Percentiles rank a stretch among this genome's conserved stretches.
These are phyloP conservation scores for Hondaea fermentalgiana DNA, from an alignment of 108 stramenopile genomes.

Conservation along the genomic window DNA sequence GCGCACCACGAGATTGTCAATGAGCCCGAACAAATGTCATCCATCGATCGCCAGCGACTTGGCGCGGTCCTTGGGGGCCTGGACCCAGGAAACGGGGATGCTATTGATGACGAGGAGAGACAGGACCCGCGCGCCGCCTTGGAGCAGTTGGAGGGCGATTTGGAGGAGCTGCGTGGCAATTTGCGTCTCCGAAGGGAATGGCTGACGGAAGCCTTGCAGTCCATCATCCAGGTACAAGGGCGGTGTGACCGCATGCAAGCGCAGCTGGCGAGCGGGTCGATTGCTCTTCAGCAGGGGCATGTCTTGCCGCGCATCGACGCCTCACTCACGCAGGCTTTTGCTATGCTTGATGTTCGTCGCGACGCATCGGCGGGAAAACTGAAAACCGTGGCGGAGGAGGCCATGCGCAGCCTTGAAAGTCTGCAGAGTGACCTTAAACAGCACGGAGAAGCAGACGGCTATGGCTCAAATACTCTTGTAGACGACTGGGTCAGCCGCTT, in stretches of 20 bases:
- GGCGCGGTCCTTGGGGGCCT: too few species aligned
- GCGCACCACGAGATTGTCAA: too few species aligned
- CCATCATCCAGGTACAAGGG: not conserved
- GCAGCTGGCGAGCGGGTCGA: not conserved
- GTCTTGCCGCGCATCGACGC: not conserved
- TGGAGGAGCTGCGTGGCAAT: not conserved
- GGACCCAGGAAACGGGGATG: too few species aligned
- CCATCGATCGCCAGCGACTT: too few species aligned
- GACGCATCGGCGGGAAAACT: not conserved
- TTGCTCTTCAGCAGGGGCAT: not conserved
- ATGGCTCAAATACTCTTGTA: not conserved
- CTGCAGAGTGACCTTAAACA: not conserved
- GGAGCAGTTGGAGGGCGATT: not conserved
- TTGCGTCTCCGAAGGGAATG: not conserved
- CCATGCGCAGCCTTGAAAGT: not conserved
- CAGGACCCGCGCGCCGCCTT: not conserved
- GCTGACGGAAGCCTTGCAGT: not conserved
- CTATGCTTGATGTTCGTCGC: not conserved
- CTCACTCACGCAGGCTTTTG: not conserved
- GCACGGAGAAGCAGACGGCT: not conserved
- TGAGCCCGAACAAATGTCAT: too few species aligned
- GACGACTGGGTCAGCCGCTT: not conserved
- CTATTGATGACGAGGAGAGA: not conserved
- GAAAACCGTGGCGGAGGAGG: not conserved
- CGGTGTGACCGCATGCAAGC: slow-evolving; percentile 8